Evolutionary conservation across 2,329 filamentous ascomycete species (phyloP).

Genomic region (Aspergillus novoparasiticus): DNA sequence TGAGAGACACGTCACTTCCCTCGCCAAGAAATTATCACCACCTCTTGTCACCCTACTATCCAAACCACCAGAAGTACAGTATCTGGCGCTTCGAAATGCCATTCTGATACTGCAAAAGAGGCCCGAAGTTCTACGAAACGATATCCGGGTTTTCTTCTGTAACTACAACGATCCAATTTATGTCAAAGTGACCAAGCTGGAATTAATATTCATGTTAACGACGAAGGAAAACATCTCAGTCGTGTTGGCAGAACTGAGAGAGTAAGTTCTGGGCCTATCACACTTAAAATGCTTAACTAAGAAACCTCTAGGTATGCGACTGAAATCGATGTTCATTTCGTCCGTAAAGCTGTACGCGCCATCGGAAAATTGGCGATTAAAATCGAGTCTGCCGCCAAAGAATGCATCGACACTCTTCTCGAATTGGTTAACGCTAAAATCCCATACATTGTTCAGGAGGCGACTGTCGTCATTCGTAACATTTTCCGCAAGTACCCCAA

Average conservation of each 20-base stretch:
- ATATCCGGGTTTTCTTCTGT: constrained; percentile 99
- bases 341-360: constrained; percentile 93
- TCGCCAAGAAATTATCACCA: constrained; percentile 92
- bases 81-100: constrained; percentile 89
- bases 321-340: constrained; percentile 98
- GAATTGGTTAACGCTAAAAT: constrained; percentile 97
- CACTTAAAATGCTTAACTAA: constrained; percentile 9
- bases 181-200: constrained; percentile 97
- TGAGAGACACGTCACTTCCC: constrained; percentile 79
- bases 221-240: constrained; percentile 94
- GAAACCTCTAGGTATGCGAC: constrained; percentile 69
- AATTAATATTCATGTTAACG: constrained; percentile 98
- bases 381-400: constrained; percentile 87
- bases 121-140: constrained; percentile 90
- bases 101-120: constrained; percentile 89
- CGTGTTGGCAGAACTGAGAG: constrained; percentile 87
- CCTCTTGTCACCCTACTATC: constrained; percentile 92
- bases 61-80: constrained; percentile 98
- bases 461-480: constrained; percentile 96
- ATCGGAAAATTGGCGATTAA: constrained; percentile 99
- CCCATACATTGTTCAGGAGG: constrained; percentile 98
- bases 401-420: constrained; percentile 89
- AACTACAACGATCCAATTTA: constrained; percentile 99
- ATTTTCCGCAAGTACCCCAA: constrained; percentile 99
- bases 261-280: constrained; percentile 55